Evolutionary conservation across 164 flowering plant species (phyloP), one percentile per base, ranked within the genome.

Genomic region (Vitis rotundifolia): DNA sequence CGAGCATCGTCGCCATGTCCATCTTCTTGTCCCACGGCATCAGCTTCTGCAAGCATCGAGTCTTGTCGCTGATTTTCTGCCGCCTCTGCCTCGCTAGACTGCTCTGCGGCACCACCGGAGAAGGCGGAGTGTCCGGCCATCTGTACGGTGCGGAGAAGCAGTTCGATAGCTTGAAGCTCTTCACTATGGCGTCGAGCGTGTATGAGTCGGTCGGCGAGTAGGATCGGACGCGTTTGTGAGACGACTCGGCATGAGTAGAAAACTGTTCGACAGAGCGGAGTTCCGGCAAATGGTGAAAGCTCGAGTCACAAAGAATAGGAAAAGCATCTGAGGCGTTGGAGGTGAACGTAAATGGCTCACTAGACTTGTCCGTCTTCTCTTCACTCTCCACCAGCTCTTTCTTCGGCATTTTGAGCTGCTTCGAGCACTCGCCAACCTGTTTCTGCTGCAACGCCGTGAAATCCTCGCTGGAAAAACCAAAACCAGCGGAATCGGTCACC

Each of bases 11-110:
- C 37, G 85, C 88, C 31, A 44, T 84, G 77, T 79, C 86, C 91
- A 88, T 85, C 73, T 86, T 89, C 74, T 69, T 82, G 14, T 83
- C 83, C 78, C 77, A 80, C 2, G 96, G 98, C 80, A 93, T 70
- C 67, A 91, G 88, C 71, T 81, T 80, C 76, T 84, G 79, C 54
- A 91, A 74, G 50, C 69, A 57, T 49, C 82, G 72, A 0, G 71
- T 77, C 74, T 72, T 81, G 26, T 91, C 97, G 76, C 88, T 78
- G 9, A 88, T 68, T 74, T 28, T 75, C 70, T 67, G 68, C 3
- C 92, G 72, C 26, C 84, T 71, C 37, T 66, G 65, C 11, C 86
- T 60, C 13, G 86, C 82, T 18, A 71, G 15, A 8, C 15, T 28
- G 71, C 69, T 71, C 57, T 67, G 69, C 14, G 73, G 60, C 11